Conservation (phyloP, 2,329 filamentous ascomycete species). For the Fusarium sp. region DNA sequence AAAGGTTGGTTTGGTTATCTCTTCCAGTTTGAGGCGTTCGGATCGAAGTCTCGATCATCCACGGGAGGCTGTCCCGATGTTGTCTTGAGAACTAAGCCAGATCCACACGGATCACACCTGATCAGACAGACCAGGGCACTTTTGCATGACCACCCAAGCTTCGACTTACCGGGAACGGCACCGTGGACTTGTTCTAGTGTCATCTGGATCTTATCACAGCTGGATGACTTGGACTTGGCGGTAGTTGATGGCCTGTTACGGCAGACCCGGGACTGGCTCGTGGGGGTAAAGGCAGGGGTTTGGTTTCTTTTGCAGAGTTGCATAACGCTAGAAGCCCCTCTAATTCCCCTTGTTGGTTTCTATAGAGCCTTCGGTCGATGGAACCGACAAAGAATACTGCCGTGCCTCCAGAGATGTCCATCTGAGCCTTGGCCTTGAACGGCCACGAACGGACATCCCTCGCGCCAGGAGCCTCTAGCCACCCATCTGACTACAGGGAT, state of each 20-base stretch:
- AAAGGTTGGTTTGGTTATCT: slow-evolving; percentile 1
- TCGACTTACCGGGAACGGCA: slow-evolving; percentile 23
- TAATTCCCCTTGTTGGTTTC: slow-evolving; percentile 2
- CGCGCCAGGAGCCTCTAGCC: background rate
- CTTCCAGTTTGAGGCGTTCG: slow-evolving; percentile 1
- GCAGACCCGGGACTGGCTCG: slow-evolving; percentile 14
- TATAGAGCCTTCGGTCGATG: background rate
- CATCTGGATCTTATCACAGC: slow-evolving; percentile 6
- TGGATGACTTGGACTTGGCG: background rate
- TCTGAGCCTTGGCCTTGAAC: background rate
- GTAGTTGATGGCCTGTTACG: background rate
- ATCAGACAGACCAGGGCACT: background rate
- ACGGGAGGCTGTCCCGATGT: slow-evolving; percentile 28
- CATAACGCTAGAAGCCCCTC: slow-evolving; percentile 14
- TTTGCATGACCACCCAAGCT: background rate
- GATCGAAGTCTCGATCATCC: slow-evolving; percentile 6
- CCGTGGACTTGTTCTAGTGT: slow-evolving; percentile 20
- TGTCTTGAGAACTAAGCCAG: background rate
- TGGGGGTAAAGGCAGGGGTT: background rate
- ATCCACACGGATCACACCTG: slow-evolving; percentile 15
- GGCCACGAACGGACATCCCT: background rate
- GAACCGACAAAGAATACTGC: background rate
- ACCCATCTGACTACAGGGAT: background rate
- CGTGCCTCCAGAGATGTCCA: too few relatives aligned
- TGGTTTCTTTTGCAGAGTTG: background rate